These are phyloP conservation scores for Smithsoniella earleae DNA, from an alignment of 163 green algal species.

Conservation along the genomic window DNA sequence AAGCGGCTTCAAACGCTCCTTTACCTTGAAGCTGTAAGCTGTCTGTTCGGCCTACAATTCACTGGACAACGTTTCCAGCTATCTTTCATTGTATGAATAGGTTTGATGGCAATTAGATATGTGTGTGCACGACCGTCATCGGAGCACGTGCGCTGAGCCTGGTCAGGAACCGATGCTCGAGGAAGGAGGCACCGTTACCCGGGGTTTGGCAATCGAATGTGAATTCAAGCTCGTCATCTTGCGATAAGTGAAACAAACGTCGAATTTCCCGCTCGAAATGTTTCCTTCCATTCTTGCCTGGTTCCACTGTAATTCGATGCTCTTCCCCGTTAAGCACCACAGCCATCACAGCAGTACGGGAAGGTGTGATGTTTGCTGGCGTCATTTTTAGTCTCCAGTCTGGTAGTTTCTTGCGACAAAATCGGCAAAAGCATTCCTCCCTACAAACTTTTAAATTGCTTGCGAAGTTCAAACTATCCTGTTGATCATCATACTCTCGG, in stretches of 20 bases:
- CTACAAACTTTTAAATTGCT: too few relatives aligned
- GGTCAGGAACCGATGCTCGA: too few relatives aligned
- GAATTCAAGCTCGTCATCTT: conserved; percentile 25
- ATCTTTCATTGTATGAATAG: too few relatives aligned
- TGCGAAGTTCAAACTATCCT: too few relatives aligned
- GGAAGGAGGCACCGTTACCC: not conserved
- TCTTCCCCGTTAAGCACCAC: conserved; percentile 19
- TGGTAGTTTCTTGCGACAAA: not conserved
- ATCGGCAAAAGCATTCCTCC: conserved; percentile 15
- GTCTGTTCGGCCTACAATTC: not conserved
- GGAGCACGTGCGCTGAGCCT: too few relatives aligned
- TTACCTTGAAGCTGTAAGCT: conserved; percentile 25
- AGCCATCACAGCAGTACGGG: conserved; percentile 19
- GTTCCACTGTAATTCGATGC: conserved; percentile 24
- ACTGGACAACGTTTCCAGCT: too few relatives aligned
- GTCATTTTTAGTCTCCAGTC: conserved; percentile 17
- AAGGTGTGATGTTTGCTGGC: not conserved
- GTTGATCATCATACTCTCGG: too few relatives aligned
- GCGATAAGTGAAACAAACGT: not conserved
- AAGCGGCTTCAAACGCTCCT: conserved; percentile 24
- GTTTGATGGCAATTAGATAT: too few relatives aligned
- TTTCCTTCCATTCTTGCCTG: conserved; percentile 5
- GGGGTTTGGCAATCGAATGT: conserved; percentile 26
- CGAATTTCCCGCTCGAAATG: conserved; percentile 27
- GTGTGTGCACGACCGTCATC: too few relatives aligned